These are phyloP conservation scores for Arthrobotrys sinensis DNA, from an alignment of 2,329 filamentous ascomycete genomes.

Conservation along the genomic window DNA sequence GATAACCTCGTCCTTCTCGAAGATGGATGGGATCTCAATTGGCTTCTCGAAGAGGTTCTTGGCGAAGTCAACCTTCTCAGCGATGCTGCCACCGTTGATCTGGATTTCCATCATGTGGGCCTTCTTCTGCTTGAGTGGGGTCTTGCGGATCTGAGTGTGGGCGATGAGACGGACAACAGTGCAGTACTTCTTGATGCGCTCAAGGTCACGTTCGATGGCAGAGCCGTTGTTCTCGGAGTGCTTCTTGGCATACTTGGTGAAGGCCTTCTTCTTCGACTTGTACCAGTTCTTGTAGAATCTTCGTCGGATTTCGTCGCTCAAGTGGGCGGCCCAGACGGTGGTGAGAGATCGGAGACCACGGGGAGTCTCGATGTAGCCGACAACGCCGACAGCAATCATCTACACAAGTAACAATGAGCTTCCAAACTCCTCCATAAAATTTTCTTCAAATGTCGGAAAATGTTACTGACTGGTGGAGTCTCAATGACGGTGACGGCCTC, in stretches of 20 bases:
- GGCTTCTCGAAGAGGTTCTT: constrained; percentile 99
- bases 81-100: constrained; percentile 95
- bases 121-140: constrained; percentile 99
- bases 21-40: constrained; percentile 91
- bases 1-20: constrained; percentile 99
- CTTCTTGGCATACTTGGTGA: constrained; percentile 99
- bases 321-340: constrained; percentile 99
- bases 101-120: constrained; percentile 99
- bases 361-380: constrained; percentile 99
- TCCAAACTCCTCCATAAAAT: constrained; percentile 21
- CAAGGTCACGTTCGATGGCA: constrained; percentile 95
- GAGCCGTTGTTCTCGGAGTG: constrained; percentile 93
- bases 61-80: constrained; percentile 97
- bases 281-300: constrained; percentile 99
- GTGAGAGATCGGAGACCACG: constrained; percentile 99
- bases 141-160: constrained; percentile 99
- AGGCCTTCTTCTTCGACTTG: constrained; percentile 99
- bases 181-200: constrained; percentile 99
- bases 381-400: constrained; percentile 99
- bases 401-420: constrained; percentile 69
- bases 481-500: constrained; percentile 90
- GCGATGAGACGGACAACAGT: constrained; percentile 98
- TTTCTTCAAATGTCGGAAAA: constrained; percentile 14
- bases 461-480: constrained; percentile 87
- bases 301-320: constrained; percentile 98